A percentile compares a stretch with the other conserved stretches of the same genome.
These are phyloP conservation scores for Leucocoprinus birnbaumii DNA, from an alignment of 768 basidiomycete genomes.

Conservation along the genomic window DNA sequence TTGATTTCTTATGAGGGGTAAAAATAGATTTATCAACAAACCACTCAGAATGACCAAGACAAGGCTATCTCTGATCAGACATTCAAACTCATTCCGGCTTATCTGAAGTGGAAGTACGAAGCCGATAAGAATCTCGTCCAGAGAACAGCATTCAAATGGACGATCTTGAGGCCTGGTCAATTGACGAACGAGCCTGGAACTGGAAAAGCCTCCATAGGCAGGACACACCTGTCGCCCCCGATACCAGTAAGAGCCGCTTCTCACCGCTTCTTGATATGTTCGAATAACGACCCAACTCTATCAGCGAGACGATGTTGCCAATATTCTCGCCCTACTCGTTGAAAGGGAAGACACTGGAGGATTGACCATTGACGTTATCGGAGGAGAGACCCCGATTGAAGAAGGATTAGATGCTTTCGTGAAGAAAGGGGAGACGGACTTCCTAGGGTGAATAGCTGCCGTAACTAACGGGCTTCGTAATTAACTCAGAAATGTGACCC, in stretches of 20 bases:
- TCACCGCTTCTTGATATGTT: background rate
- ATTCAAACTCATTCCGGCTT: slow-evolving; percentile 36
- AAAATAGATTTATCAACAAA: no score
- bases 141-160: slow-evolving; percentile 61
- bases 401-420: slow-evolving; percentile 48
- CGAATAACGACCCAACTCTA: background rate
- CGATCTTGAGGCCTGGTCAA: slow-evolving; percentile 59
- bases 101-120: slow-evolving; percentile 49
- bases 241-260: slow-evolving; percentile 44
- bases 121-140: slow-evolving; percentile 44
- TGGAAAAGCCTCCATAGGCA: slow-evolving; percentile 50
- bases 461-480: no score
- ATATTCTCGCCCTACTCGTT: slow-evolving; percentile 41
- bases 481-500: no score
- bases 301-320: slow-evolving; percentile 35
- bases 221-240: slow-evolving; percentile 40
- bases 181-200: slow-evolving; percentile 49
- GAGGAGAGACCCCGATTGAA: slow-evolving; percentile 45
- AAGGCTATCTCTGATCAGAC: slow-evolving; percentile 36
- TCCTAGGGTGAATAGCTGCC: slow-evolving; percentile 19
- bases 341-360: slow-evolving; percentile 53
- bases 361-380: slow-evolving; percentile 55
- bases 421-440: slow-evolving; percentile 45
- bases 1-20: background rate
- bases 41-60: slow-evolving; percentile 45